These are phyloP conservation scores for Pseudogymnoascus sp. DNA, from an alignment of 2,329 filamentous ascomycete genomes.

Conservation along the genomic window DNA sequence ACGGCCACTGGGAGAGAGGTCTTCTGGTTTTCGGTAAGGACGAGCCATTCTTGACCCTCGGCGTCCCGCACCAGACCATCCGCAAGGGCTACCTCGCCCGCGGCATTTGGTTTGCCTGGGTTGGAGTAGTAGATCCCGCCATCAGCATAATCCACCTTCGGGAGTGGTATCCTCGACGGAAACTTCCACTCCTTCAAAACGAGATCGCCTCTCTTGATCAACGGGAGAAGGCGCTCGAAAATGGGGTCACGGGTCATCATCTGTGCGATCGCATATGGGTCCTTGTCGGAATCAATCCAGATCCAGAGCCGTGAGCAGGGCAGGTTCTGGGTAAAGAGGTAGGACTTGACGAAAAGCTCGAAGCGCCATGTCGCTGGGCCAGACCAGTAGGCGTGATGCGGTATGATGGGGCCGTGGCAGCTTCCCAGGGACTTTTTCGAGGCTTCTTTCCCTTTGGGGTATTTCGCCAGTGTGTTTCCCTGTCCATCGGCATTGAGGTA, in stretches of 20 bases:
- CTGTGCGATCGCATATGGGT: constrained; percentile 43
- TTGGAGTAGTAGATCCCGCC: constrained; percentile 45
- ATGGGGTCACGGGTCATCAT: constrained; percentile 47
- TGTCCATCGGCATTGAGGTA: constrained; percentile 31
- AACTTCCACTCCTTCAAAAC: constrained; percentile 48
- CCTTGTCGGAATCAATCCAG: constrained; percentile 49
- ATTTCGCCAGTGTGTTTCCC: constrained; percentile 29
- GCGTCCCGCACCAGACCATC: constrained; percentile 47
- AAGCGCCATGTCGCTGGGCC: constrained; percentile 51
- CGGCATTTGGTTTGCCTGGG: constrained; percentile 36
- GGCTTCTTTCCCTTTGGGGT: constrained; percentile 32
- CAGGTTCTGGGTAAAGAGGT: constrained; percentile 51
- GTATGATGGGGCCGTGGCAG: constrained; percentile 49
- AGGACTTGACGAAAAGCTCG: constrained; percentile 50
- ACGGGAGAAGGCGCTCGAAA: constrained; percentile 47
- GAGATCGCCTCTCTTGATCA: constrained; percentile 49
- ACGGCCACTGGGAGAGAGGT: constrained; percentile 53
- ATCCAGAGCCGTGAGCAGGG: constrained; percentile 48
- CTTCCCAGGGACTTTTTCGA: constrained; percentile 40
- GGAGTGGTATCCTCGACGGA: constrained; percentile 45
- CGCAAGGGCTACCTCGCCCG: constrained; percentile 36
- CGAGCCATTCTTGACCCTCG: constrained; percentile 46
- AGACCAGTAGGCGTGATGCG: constrained; percentile 52
- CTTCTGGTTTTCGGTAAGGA: constrained; percentile 49
- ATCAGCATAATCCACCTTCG: constrained; percentile 43